Conservation (phyloP, 441 rosid genomes). For the Euphorbia schlechtendalii region DNA sequence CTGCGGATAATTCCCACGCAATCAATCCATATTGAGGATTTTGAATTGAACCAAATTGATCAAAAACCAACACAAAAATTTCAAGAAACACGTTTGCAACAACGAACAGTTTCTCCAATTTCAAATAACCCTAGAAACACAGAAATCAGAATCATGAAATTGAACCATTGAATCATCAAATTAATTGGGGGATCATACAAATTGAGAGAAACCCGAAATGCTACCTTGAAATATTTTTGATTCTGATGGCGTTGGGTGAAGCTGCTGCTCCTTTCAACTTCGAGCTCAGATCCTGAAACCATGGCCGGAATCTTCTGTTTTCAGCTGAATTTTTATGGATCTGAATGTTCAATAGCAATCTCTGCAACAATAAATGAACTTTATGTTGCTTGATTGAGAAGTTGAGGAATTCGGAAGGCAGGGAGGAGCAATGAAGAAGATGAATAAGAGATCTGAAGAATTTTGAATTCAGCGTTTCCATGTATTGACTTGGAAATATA, state of each 20-base stretch:
- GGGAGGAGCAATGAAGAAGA: background rate
- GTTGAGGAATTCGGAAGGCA: background rate
- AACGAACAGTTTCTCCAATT: slow-evolving; percentile 2
- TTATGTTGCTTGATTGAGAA: background rate
- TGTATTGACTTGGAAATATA: background rate
- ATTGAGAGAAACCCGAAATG: background rate
- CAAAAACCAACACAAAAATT: background rate
- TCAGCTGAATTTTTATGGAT: background rate
- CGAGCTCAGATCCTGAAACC: background rate
- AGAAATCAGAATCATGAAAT: background rate
- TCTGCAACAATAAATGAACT: background rate
- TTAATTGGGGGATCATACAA: background rate
- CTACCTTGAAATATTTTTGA: background rate
- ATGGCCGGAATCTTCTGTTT: too few relatives aligned
- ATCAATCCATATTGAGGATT: slow-evolving; percentile 3
- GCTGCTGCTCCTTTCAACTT: background rate
- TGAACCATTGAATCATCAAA: background rate
- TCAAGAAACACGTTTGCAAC: background rate
- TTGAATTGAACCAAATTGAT: background rate
- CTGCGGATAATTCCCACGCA: slow-evolving; percentile 3
- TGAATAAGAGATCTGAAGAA: background rate
- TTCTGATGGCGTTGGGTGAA: background rate
- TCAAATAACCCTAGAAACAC: background rate
- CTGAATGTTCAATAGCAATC: background rate
- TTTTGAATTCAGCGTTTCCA: background rate